Percentiles rank a stretch among this genome's conserved stretches.
phyloP scores from a whole-genome alignment of 495 filamentous ascomycete species.

The Tuber aestivum region DNA sequence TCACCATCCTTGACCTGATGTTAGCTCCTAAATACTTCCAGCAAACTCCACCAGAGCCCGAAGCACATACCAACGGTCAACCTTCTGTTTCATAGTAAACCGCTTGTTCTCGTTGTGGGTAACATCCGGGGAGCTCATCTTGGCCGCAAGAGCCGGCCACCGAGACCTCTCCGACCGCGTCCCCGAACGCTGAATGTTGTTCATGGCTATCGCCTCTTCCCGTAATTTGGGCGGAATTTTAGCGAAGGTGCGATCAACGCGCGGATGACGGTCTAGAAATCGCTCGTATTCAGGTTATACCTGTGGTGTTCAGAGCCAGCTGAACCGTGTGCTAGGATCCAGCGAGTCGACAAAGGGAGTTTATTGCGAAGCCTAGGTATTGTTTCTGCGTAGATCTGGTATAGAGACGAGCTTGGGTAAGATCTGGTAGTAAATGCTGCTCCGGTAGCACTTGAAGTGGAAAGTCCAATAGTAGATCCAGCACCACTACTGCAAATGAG shows the following conservation, averaged over 20 bases:
- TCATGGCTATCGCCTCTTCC: constrained; percentile 25
- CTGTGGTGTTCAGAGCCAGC: constrained; percentile 40
- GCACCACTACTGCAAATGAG: constrained; percentile 2
- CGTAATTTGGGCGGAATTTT: constrained; percentile 11
- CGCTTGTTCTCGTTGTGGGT: constrained; percentile 57
- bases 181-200: constrained; percentile 30
- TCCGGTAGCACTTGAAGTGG: background rate
- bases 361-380: background rate
- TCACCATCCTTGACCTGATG: constrained; percentile 60
- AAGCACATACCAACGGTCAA: constrained; percentile 49
- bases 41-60: background rate
- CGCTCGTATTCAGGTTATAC: background rate
- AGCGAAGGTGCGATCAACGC: constrained; percentile 29
- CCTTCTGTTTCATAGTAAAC: constrained; percentile 51
- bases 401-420: background rate
- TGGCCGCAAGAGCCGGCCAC: constrained; percentile 64
- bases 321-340: constrained; percentile 24
- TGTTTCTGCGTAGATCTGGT: background rate
- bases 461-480: background rate
- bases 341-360: background rate
- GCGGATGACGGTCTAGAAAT: constrained; percentile 9
- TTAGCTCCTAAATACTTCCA: constrained; percentile 14
- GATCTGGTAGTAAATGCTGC: background rate
- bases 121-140: constrained; percentile 67
- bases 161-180: constrained; percentile 54